These are phyloP conservation scores for Xylariaceae sp. DNA, from an alignment of 2,329 filamentous ascomycete genomes.

Conservation along the genomic window DNA sequence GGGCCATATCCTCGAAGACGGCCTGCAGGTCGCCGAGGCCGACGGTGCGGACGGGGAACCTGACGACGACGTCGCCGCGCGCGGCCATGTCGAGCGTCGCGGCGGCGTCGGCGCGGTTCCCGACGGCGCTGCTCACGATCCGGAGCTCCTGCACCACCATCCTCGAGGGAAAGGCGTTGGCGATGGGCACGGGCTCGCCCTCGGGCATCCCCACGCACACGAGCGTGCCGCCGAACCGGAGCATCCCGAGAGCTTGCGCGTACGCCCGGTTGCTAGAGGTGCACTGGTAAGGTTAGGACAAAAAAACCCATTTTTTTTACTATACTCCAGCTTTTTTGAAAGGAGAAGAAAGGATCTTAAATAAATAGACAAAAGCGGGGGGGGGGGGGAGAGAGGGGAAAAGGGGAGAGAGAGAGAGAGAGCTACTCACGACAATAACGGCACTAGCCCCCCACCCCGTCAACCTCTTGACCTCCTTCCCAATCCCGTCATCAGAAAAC, in stretches of 20 bases:
- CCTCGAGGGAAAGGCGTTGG: constrained; percentile 3
- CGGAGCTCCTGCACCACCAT: constrained; percentile 5
- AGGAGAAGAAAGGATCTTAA: no score
- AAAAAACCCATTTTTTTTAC: no score
- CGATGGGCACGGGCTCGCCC: constrained; percentile 12
- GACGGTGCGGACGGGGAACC: constrained; percentile 11
- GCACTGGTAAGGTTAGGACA: constrained; percentile 3
- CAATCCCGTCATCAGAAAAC: constrained; percentile 10
- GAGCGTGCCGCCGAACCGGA: constrained; percentile 14
- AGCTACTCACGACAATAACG: constrained; percentile 11
- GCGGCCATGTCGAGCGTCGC: constrained; percentile 14
- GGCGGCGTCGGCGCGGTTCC: constrained; percentile 16
- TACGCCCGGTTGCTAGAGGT: constrained; percentile 14
- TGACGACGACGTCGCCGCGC: constrained; percentile 12
- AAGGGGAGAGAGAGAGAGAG: background rate
- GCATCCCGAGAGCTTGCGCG: constrained; percentile 12
- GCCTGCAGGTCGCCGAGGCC: constrained; percentile 15
- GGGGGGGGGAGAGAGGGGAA: no score
- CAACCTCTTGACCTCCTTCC: constrained; percentile 14
- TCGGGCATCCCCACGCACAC: constrained; percentile 18
- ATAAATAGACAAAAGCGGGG: no score
- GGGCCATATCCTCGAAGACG: constrained; percentile 12
- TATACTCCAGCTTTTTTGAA: no score
- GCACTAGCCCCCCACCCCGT: constrained; percentile 14
- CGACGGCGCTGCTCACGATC: constrained; percentile 11